Conservation (phyloP, 2,329 filamentous ascomycete genomes). For the Diaporthe ilicicola region DNA sequence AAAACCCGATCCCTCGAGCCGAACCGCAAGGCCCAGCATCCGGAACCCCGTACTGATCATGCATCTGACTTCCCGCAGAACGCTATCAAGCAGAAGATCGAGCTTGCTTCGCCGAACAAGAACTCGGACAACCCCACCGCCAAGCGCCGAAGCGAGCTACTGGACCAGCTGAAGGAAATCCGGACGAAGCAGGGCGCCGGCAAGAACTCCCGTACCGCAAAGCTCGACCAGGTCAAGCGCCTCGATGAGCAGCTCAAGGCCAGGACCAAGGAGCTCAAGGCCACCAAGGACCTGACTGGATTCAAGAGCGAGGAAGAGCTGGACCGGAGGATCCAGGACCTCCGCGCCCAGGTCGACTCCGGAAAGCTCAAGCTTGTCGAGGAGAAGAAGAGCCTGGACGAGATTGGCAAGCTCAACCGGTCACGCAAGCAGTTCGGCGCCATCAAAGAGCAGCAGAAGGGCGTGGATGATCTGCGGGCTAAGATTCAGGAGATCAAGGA, state of each 20-base stretch:
- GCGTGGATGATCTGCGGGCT: conserved; percentile 85
- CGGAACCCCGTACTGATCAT: background rate
- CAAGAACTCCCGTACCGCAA: conserved; percentile 81
- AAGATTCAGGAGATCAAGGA: conserved; percentile 92
- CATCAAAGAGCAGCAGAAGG: conserved; percentile 86
- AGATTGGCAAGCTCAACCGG: conserved; percentile 86
- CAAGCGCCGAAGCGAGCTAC: conserved; percentile 87
- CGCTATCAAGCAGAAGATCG: conserved; percentile 87
- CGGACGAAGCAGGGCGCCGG: conserved; percentile 85
- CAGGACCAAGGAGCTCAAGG: conserved; percentile 87
- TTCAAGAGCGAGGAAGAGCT: conserved; percentile 92
- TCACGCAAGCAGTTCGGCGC: conserved; percentile 89
- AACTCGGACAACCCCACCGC: conserved; percentile 79
- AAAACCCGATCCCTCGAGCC: background rate
- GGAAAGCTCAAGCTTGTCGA: conserved; percentile 96
- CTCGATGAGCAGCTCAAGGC: conserved; percentile 89
- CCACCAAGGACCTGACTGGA: conserved; percentile 77
- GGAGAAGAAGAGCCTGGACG: conserved; percentile 90
- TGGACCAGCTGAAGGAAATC: conserved; percentile 83
- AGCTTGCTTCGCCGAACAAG: conserved; percentile 78
- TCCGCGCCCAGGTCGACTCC: conserved; percentile 86
- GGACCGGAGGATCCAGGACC: conserved; percentile 79
- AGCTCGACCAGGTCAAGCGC: conserved; percentile 91
- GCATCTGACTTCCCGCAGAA: conserved; percentile 64
- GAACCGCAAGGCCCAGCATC: background rate